Evolutionary conservation across 2,329 filamentous ascomycete species (phyloP), one percentile per base, ranked within the genome.

Genomic region (Ophiobolus disseminans): DNA sequence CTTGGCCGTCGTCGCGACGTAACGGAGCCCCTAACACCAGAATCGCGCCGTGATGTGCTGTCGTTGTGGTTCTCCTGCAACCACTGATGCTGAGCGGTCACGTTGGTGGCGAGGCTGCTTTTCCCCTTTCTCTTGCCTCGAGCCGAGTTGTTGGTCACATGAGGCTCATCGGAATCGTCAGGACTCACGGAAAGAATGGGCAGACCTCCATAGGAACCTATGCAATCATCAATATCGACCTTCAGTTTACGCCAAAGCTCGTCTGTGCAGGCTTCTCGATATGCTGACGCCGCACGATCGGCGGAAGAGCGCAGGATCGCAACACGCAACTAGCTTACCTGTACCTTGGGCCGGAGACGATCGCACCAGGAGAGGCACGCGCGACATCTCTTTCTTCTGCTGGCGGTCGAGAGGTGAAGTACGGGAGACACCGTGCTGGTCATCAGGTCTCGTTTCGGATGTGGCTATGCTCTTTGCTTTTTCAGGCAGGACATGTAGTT

Each of bases 331-430:
- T 55, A 55, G 57, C 62, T 62, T 61, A 65, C 62, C 62, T 26
- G 82, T 84, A 47, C 82, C 83, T 66, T 82, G 79, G 25, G 81
- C 82, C 34, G 83, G 83, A 56, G 83, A 82, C 40, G 83, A 83
- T 51, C 82, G 80, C 67, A 84, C 72, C 44, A 87, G 74, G 48
- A 86, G 78, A 49, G 83, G 83, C 53, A 79, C 75, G 66, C 74
- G 75, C 51, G 78, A 80, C 77, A 80, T 80, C 30, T 60, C 51
- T 48, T 43, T 54, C 52, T 62, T 48, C 45, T 53, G 43, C 20
- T 46, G 30, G 36, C 34, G 40, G 43, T 46, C 40, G 43, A 7
- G 16, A 16, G 14, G 36, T 40, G 36, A 46, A 48, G 41, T 48
- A 48, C 41, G 54, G 50, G 43, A 48, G 53, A 48, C 45, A 47